Base-by-base conservation (phyloP, 345 rosid genomes). In the Rhodamnia rubescens region DNA sequence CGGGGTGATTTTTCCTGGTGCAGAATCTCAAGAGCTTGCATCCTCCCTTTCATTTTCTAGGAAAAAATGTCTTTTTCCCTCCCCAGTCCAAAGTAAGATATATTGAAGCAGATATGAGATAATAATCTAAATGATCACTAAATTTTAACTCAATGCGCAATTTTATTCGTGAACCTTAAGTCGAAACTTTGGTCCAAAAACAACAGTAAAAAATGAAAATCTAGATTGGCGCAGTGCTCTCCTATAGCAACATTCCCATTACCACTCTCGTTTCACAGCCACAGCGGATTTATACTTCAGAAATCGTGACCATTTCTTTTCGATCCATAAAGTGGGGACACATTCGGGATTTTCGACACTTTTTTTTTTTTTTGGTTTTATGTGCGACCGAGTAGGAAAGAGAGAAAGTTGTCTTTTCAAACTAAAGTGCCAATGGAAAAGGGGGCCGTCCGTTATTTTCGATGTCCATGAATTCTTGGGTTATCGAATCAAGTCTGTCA, bases 321-420 rank as follows among this genome's bases (percentile, higher is more conserved):
- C 4, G 5, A 51, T 51, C 4, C 12, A 12, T 51, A 51, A 51
- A 51, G 53, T 9, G 50, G 2, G 50, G 11, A 47, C 50, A 47
- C 53, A 51, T 51, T 51, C 53, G 53, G 7, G 52, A 11, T 50
- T 50, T 11, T 50, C 11, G 5, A 6, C 47, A 58, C 0, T 4
- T 12, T 26, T n/a, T 58, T 7, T 11, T 11, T 11, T 44, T 44
- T 44, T 44, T 6, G 1, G 2, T 36, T 36, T 36, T 36, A 50
- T 11, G 5, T 26, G 8, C 1, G 0, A n/a, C 0, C 11, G 50
- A 47, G 50, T 8, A 1, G 2, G 8, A 58, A 58, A 58, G 18
- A 12, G 36, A 58, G 36, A 58, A n/a, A 58, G 12, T 8, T 6
- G 9, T 27, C 14, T n/a, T 27, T 58, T n/a, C 32, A n/a, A n/a